Percentiles rank a stretch among this genome's conserved stretches.
Conservation (phyloP, 73 alveolate genomes). For the Effrenium voratum region DNA sequence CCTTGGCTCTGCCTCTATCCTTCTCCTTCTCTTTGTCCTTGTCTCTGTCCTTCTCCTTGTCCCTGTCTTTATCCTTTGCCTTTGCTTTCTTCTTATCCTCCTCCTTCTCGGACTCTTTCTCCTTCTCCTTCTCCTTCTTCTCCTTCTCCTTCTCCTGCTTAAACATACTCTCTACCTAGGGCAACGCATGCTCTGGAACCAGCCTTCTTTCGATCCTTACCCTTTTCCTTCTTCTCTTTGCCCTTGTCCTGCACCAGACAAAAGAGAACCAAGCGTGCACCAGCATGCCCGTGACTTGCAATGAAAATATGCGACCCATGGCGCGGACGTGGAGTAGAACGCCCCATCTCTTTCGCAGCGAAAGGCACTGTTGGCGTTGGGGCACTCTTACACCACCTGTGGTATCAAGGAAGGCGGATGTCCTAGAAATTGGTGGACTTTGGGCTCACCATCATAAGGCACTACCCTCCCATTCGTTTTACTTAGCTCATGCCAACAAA, state of each 20-base stretch:
- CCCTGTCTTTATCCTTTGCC: slow-evolving; percentile 27
- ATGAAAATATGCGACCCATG: neutral
- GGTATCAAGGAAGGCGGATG: no score
- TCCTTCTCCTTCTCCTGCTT: slow-evolving; percentile 56
- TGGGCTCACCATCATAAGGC: no score
- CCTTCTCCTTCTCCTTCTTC: slow-evolving; percentile 51
- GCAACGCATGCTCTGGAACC: neutral
- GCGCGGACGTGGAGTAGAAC: no score
- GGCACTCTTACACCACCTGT: no score
- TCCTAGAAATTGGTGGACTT: no score
- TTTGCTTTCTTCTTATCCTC: slow-evolving; percentile 17
- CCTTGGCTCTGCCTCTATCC: neutral
- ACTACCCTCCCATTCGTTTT: no score
- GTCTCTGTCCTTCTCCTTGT: slow-evolving; percentile 21
- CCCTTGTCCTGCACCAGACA: slow-evolving; percentile 38
- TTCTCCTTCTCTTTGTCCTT: slow-evolving; percentile 28
- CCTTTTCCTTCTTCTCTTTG: slow-evolving; percentile 52
- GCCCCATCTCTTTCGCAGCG: no score
- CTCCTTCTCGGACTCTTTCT: slow-evolving; percentile 29
- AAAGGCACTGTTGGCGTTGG: no score
- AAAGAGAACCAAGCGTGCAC: neutral
- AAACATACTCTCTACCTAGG: neutral
- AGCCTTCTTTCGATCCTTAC: slow-evolving; percentile 56
- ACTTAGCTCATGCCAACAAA: no score
- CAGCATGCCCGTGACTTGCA: neutral